phyloP scores from a whole-genome alignment of 441 rosid species.

The Populus tomentosa region DNA sequence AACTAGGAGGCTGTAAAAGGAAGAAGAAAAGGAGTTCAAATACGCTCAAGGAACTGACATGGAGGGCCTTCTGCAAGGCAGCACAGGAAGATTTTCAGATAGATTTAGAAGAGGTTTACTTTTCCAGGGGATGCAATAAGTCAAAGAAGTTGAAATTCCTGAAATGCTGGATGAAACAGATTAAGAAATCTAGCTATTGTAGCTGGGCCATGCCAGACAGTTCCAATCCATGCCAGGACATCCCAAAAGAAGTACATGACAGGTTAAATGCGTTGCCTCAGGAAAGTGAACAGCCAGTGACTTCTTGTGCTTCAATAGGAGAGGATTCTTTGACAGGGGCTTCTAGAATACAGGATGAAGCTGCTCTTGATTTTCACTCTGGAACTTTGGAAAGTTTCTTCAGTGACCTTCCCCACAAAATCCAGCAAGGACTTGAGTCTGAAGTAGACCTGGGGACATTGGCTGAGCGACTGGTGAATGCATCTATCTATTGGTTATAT shows the following conservation, averaged over 20 bases:
- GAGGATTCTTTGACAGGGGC: constrained; percentile 57
- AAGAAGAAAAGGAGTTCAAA: too few relatives aligned
- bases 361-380: constrained; percentile 30
- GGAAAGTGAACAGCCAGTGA: constrained; percentile 42
- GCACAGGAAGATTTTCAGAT: constrained; percentile 43
- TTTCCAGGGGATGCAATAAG: constrained; percentile 39
- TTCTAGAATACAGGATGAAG: constrained; percentile 54
- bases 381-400: constrained; percentile 61
- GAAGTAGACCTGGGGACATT: constrained; percentile 69
- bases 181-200: constrained; percentile 35
- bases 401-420: constrained; percentile 50
- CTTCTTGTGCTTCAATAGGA: constrained; percentile 54
- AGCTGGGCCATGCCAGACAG: constrained; percentile 25
- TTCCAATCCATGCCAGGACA: constrained; percentile 26
- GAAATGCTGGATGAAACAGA: constrained; percentile 94
- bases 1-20: too few relatives aligned
- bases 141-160: constrained; percentile 79
- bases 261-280: constrained; percentile 31
- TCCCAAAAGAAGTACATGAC: constrained; percentile 34
- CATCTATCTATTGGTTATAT: constrained; percentile 47
- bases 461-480: constrained; percentile 74
- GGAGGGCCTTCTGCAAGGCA: constrained; percentile 18
- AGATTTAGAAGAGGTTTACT: constrained; percentile 58
- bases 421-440: constrained; percentile 60
- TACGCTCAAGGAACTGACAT: too few relatives aligned